Percentiles rank a stretch among this genome's conserved stretches.
Conservation (phyloP, 306 rosid genomes). For the Dryas drummondii region DNA sequence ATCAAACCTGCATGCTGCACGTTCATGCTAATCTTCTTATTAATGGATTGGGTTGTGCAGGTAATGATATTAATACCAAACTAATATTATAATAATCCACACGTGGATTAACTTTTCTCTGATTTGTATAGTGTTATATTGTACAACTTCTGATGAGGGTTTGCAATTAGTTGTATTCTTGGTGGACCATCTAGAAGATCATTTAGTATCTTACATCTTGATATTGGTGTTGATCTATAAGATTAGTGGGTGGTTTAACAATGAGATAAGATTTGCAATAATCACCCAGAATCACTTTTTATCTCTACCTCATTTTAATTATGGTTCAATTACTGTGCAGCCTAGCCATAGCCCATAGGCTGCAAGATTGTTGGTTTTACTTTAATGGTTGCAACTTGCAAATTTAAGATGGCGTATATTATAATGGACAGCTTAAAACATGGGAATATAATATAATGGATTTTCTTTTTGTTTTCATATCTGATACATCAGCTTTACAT, state of each 20-base stretch:
- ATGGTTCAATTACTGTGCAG: background rate
- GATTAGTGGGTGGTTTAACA: background rate
- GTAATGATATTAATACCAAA: background rate
- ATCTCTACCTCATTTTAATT: background rate
- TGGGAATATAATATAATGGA: background rate
- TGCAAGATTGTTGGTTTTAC: background rate
- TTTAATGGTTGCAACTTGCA: background rate
- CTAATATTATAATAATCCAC: background rate
- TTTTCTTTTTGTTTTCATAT: constrained; percentile 2
- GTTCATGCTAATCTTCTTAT: background rate
- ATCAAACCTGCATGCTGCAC: background rate
- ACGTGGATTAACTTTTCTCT: background rate
- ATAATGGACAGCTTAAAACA: background rate
- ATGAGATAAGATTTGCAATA: constrained; percentile 2
- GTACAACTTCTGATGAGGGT: background rate
- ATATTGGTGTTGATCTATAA: background rate
- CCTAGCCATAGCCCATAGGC: background rate
- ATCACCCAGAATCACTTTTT: background rate
- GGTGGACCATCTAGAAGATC: background rate
- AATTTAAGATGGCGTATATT: background rate
- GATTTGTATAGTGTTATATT: background rate
- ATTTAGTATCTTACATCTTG: background rate
- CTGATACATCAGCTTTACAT: constrained; percentile 17
- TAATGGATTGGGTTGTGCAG: background rate
- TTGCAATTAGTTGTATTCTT: background rate